Percentiles rank a stretch among this genome's conserved stretches.
phyloP scores from a whole-genome alignment of 495 filamentous ascomycete genomes.

The Neurospora tetrasperma region DNA sequence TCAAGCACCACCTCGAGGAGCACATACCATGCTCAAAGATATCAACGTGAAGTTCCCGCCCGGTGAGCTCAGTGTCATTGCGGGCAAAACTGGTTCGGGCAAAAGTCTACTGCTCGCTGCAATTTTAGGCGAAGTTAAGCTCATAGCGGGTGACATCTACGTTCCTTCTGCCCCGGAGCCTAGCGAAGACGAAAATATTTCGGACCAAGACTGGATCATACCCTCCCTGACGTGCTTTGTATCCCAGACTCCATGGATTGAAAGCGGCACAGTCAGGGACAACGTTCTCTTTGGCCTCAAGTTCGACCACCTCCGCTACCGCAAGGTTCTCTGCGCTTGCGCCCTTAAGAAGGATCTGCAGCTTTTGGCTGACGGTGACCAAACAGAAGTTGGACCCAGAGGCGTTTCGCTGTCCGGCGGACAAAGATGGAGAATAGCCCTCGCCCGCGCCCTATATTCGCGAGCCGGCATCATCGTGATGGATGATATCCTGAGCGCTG shows the following conservation, averaged over 20 bases:
- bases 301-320: slow-evolving; percentile 35
- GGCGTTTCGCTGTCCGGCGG: slow-evolving; percentile 63
- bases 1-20: slow-evolving; percentile 7
- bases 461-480: slow-evolving; percentile 52
- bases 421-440: slow-evolving; percentile 56
- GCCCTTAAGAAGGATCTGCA: slow-evolving; percentile 54
- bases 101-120: slow-evolving; percentile 49
- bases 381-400: slow-evolving; percentile 59
- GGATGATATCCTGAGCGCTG: slow-evolving; percentile 60
- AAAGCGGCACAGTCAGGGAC: slow-evolving; percentile 41
- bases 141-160: slow-evolving; percentile 33
- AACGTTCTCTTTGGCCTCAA: slow-evolving; percentile 50
- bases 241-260: slow-evolving; percentile 48
- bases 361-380: slow-evolving; percentile 54
- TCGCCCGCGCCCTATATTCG: slow-evolving; percentile 65
- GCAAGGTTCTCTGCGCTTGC: slow-evolving; percentile 51
- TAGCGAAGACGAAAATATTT: slow-evolving; percentile 14
- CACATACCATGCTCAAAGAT: slow-evolving; percentile 31
- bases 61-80: slow-evolving; percentile 47
- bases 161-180: slow-evolving; percentile 28
- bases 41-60: slow-evolving; percentile 48
- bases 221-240: slow-evolving; percentile 53
- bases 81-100: slow-evolving; percentile 47
- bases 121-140: slow-evolving; percentile 46
- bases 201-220: slow-evolving; percentile 49